Conservation (phyloP, 495 filamentous ascomycete species). For the Geoglossum glabrum region DNA sequence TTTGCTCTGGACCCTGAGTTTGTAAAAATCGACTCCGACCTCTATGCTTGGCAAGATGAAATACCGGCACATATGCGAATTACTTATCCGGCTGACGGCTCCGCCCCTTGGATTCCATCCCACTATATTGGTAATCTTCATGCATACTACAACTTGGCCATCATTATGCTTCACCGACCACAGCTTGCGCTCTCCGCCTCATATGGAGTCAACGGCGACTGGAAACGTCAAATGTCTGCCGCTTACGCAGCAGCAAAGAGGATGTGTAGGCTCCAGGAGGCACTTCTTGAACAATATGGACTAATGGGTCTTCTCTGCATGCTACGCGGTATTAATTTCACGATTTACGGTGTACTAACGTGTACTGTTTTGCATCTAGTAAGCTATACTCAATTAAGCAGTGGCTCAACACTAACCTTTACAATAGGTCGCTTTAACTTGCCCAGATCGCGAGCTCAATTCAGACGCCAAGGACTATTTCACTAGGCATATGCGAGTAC, state of each 20-base stretch:
- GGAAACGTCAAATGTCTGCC: slow-evolving; percentile 73
- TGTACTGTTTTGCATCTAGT: slow-evolving; percentile 94
- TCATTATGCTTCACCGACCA: slow-evolving; percentile 77
- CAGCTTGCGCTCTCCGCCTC: slow-evolving; percentile 64
- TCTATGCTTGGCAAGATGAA: slow-evolving; percentile 53
- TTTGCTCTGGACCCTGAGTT: slow-evolving; percentile 83
- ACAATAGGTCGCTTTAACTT: slow-evolving; percentile 72
- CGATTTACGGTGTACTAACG: slow-evolving; percentile 77
- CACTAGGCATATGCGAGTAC: slow-evolving; percentile 81
- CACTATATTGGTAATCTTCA: slow-evolving; percentile 88
- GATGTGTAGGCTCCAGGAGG: slow-evolving; percentile 82
- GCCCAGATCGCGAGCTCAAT: slow-evolving; percentile 77
- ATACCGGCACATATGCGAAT: slow-evolving; percentile 67
- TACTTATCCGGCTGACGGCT: slow-evolving; percentile 56
- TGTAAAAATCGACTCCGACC: slow-evolving; percentile 50
- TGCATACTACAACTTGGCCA: slow-evolving; percentile 71
- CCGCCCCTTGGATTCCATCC: slow-evolving; percentile 67
- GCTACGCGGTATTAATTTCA: slow-evolving; percentile 88
- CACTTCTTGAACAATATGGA: slow-evolving; percentile 55
- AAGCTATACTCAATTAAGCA: slow-evolving; percentile 16
- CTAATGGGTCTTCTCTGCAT: slow-evolving; percentile 73
- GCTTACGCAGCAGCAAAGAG: slow-evolving; percentile 76
- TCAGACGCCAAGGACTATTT: slow-evolving; percentile 77
- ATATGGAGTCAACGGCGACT: slow-evolving; percentile 48
- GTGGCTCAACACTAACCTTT: background rate